A percentile compares a stretch with the other conserved stretches of the same genome.
Conservation (phyloP, 768 basidiomycete genomes). For the Collybia nuda region DNA sequence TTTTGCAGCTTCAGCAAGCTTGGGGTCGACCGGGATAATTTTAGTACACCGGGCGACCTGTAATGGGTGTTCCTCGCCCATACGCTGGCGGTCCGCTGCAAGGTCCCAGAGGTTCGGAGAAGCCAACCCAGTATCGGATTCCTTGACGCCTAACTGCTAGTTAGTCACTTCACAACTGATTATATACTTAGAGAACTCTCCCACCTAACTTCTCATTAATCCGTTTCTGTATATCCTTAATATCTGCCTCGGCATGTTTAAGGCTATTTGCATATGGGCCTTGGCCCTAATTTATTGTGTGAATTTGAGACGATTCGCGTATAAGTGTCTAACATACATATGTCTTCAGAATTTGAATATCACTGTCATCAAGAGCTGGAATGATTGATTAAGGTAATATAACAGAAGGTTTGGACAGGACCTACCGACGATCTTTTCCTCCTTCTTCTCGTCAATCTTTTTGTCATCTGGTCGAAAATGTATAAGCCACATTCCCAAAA, state of each 20-base stretch:
- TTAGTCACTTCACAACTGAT: neutral
- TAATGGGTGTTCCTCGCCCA: constrained; percentile 89
- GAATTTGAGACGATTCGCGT: neutral
- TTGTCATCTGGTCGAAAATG: constrained; percentile 69
- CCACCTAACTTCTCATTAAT: constrained; percentile 97
- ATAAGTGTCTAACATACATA: constrained; percentile 57
- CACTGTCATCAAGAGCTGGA: constrained; percentile 92
- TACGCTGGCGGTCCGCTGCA: constrained; percentile 86
- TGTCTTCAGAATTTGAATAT: constrained; percentile 98
- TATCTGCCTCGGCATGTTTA: constrained; percentile 88
- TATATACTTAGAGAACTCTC: constrained; percentile 13
- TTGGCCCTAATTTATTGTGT: constrained; percentile 70
- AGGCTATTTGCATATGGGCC: constrained; percentile 91
- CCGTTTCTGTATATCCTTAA: constrained; percentile 94
- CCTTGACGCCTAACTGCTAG: constrained; percentile 75
- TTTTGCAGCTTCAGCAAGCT: constrained; percentile 74
- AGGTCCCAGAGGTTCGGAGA: constrained; percentile 98
- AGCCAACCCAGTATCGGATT: constrained; percentile 96
- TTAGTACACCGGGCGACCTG: constrained; percentile 99
- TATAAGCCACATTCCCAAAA: constrained; percentile 2
- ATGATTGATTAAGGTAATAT: constrained; percentile 8
- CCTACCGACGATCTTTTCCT: constrained; percentile 90
- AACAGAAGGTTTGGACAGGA: constrained; percentile 4
- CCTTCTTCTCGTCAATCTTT: constrained; percentile 81
- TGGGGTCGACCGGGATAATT: constrained; percentile 84